Evolutionary conservation across 1,284 basidiomycete species (phyloP), one percentile per base, ranked within the genome.

Genomic region (Neonothopanus nambi): DNA sequence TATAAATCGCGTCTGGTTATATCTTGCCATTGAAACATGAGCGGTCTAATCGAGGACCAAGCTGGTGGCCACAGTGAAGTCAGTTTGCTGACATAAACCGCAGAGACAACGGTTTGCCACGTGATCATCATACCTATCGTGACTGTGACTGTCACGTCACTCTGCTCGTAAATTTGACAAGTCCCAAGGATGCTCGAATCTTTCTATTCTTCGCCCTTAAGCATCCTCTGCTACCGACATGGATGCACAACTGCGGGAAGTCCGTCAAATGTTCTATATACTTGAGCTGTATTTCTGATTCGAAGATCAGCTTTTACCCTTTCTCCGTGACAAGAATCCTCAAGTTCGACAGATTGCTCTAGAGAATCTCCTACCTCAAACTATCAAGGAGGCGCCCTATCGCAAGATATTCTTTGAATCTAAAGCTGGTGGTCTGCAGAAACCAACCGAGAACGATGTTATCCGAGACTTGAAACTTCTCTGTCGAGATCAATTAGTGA

Each of bases 281-380:
- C 36, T 24, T 23, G 21, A 8, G 20, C 9, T 23, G 21, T 20
- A 23, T 24, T n/a, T 28, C 15, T 48, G 2, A 33, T 46, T 24
- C 20, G 17, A 13, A 40, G 2, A 3, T 15, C 59, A 97, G 85
- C 82, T 98, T 21, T 73, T 95, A 26, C 84, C 85, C 30, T 98
- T 98, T 65, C 72, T 98, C 43, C 85, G 89, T 62, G 93, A 95
- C 63, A 81, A 80, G 55, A 97, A 95, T 63, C 91, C 91, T 0
- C 85, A 93, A 66, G 95, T 90, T 21, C 82, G 95, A 39, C 88
- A 93, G 66, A 80, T 96, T 47, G 92, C 95, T 0, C 79, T 98
- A 11, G 80, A 85, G 48, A 92, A 93, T 73, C 79, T 97, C 15
- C 72, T 96, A 13, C 80, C 85, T 0, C 89, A 94, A 59, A 95